Evolutionary conservation across 1,139 yeast genomes (phyloP).

Genomic region (Pichia sp.): DNA sequence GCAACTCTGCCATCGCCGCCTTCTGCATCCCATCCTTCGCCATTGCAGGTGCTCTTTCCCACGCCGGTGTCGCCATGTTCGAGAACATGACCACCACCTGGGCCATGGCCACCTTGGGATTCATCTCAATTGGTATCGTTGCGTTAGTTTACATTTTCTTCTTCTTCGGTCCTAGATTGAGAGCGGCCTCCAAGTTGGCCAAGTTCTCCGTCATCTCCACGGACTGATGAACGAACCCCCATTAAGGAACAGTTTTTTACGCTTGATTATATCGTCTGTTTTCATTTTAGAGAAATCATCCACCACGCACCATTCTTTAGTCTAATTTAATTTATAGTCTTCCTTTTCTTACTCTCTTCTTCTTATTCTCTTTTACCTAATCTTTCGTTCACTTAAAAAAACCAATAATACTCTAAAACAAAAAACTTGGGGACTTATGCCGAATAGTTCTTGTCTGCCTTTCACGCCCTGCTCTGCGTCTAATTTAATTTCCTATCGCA

Average conservation of each 20-base stretch:
- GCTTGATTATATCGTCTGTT: background rate
- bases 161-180: conserved; percentile 40
- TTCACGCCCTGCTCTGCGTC: too few relatives aligned
- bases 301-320: background rate
- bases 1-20: conserved; percentile 52
- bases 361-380: background rate
- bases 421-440: too few relatives aligned
- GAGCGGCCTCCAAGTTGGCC: conserved; percentile 44
- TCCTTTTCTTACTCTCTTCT: background rate
- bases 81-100: conserved; percentile 43
- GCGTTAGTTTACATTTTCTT: conserved; percentile 48
- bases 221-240: background rate
- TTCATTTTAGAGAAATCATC: background rate
- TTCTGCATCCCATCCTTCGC: conserved; percentile 49
- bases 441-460: too few relatives aligned
- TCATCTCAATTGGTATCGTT: conserved; percentile 40
- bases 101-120: conserved; percentile 48
- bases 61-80: conserved; percentile 50
- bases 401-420: too few relatives aligned
- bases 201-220: conserved; percentile 18
- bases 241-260: background rate
- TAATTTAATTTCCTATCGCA: too few relatives aligned
- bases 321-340: background rate
- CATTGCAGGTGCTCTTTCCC: conserved; percentile 50
- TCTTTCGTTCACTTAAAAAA: background rate